Evolutionary conservation across 345 rosid genomes (phyloP).

Genomic region (Acer campestre): DNA sequence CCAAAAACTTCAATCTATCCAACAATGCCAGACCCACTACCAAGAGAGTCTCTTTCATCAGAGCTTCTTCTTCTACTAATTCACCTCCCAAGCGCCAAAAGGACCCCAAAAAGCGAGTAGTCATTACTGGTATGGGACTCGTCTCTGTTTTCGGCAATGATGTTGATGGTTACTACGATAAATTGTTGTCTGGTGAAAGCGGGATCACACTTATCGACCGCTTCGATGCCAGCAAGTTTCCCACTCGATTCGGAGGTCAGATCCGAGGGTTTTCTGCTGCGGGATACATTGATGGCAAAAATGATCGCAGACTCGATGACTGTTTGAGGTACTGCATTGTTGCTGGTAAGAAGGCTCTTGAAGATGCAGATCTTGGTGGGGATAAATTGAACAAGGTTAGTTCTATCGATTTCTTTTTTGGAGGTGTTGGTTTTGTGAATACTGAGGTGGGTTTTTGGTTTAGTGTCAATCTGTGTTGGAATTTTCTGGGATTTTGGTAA

Average conservation of each 20-base stretch:
- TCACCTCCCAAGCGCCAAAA: conserved; percentile 90
- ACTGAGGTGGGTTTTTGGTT: neutral
- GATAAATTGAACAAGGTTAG: conserved; percentile 67
- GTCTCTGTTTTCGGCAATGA: conserved; percentile 97
- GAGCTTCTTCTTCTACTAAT: conserved; percentile 47
- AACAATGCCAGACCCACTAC: conserved; percentile 32
- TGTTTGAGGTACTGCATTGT: conserved; percentile 98
- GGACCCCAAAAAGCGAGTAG: conserved; percentile 94
- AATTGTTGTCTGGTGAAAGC: conserved; percentile 85
- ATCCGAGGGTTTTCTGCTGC: conserved; percentile 81
- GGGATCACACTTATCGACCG: conserved; percentile 89
- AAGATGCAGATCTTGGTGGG: conserved; percentile 84
- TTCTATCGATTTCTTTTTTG: neutral
- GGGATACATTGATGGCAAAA: conserved; percentile 95
- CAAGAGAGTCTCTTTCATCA: conserved; percentile 43
- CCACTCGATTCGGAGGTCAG: conserved; percentile 97
- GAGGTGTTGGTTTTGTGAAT: neutral
- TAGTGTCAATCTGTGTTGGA: neutral
- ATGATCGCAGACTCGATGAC: conserved; percentile 93
- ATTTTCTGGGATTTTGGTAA: neutral
- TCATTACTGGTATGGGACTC: conserved; percentile 93
- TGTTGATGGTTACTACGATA: conserved; percentile 79
- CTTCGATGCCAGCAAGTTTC: conserved; percentile 95
- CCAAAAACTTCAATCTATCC: conserved; percentile 18
- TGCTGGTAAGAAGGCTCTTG: conserved; percentile 94